Evolutionary conservation across 768 basidiomycete species (phyloP).

Genomic region (Suillus tomentosus): DNA sequence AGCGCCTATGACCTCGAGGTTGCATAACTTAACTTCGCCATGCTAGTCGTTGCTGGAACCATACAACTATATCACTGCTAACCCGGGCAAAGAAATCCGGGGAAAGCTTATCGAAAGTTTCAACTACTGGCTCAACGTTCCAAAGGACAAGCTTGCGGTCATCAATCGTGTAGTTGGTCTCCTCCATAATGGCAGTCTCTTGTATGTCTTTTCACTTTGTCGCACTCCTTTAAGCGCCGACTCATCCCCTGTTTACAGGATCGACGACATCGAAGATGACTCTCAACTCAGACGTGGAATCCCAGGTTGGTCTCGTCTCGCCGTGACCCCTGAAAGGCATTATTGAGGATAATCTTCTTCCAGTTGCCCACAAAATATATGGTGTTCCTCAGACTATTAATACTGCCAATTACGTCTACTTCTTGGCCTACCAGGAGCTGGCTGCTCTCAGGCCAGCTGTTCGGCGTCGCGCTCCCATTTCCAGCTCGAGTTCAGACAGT

Average conservation of each 20-base stretch:
- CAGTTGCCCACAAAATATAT: slow-evolving; percentile 96
- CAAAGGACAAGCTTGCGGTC: slow-evolving; percentile 63
- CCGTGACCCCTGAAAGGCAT: not conserved
- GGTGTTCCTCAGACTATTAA: slow-evolving; percentile 97
- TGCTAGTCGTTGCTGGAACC: slow-evolving; percentile 74
- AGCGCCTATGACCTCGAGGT: not conserved
- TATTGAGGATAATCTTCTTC: not conserved
- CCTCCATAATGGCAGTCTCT: slow-evolving; percentile 90
- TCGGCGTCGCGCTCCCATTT: not conserved
- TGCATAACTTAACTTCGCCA: not conserved
- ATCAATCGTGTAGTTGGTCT: slow-evolving; percentile 85
- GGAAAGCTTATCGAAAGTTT: slow-evolving; percentile 87
- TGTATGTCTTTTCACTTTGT: slow-evolving; percentile 50
- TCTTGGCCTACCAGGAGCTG: slow-evolving; percentile 86
- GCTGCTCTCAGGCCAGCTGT: not conserved
- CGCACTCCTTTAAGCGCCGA: not conserved
- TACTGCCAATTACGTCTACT: slow-evolving; percentile 95
- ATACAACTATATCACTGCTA: slow-evolving; percentile 79
- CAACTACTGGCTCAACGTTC: slow-evolving; percentile 90
- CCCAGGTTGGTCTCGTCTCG: slow-evolving; percentile 55
- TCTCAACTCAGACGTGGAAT: slow-evolving; percentile 83
- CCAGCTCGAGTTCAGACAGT: slow-evolving; percentile 12
- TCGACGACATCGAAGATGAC: slow-evolving; percentile 96
- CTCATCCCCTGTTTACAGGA: slow-evolving; percentile 45
- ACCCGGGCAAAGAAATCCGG: slow-evolving; percentile 92